A percentile compares a stretch with the other conserved stretches of the same genome.
These are phyloP conservation scores for Globisporangium splendens DNA, from an alignment of 352 stramenopile genomes.

Conservation along the genomic window DNA sequence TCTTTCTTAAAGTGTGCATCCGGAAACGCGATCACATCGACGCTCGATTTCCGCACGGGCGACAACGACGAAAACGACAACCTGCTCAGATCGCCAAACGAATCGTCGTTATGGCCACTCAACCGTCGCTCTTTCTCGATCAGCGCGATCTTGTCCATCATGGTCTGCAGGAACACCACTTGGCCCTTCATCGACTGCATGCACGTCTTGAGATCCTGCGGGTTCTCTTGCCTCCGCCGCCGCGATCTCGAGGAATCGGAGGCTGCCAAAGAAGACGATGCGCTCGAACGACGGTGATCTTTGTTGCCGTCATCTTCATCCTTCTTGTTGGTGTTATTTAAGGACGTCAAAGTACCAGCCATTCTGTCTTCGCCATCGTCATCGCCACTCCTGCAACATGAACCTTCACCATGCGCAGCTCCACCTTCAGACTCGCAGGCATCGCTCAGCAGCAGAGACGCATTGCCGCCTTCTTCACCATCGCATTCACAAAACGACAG, in stretches of 20 bases:
- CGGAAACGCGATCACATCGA: constrained; percentile 3
- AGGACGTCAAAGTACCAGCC: no score
- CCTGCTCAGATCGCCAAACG: background rate
- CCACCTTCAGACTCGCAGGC: no score
- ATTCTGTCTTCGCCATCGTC: no score
- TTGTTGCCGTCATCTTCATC: no score
- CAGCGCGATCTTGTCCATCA: constrained; percentile 7
- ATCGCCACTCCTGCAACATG: no score
- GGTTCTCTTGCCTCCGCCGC: constrained; percentile 6
- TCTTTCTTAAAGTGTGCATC: constrained; percentile 4
- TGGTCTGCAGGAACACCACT: constrained; percentile 13
- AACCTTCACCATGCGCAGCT: no score
- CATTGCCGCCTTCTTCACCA: no score
- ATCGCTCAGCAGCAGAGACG: no score
- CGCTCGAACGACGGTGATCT: no score
- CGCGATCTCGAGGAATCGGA: background rate
- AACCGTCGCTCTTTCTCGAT: constrained; percentile 5
- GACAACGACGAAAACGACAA: constrained; percentile 17
- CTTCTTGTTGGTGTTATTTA: no score
- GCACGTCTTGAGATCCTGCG: constrained; percentile 8
- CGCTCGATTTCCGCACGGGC: constrained; percentile 9
- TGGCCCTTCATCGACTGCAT: constrained; percentile 19
- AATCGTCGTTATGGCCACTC: background rate
- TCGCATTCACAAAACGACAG: no score
- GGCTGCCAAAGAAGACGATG: no score